Conservation (phyloP, 768 basidiomycete genomes). For the Leccinum rimulosum region DNA sequence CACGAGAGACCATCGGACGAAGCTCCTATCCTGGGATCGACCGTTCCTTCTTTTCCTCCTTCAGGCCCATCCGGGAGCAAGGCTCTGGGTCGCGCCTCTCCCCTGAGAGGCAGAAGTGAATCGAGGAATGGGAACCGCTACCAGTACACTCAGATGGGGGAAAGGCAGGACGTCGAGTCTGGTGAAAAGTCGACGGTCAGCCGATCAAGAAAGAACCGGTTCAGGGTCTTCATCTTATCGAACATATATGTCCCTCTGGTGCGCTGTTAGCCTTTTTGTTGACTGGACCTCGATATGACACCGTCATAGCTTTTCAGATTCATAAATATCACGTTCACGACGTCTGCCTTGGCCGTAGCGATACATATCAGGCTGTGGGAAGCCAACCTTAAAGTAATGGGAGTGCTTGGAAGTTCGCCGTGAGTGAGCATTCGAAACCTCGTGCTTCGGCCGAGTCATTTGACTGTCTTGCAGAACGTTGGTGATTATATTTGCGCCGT, state of each 20-base stretch:
- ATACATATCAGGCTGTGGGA: conserved; percentile 70
- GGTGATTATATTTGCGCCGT: conserved; percentile 81
- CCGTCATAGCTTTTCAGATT: conserved; percentile 70
- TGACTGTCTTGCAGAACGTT: conserved; percentile 50
- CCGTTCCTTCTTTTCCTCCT: conserved; percentile 28
- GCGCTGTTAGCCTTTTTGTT: conserved; percentile 22
- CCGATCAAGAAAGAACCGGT: conserved; percentile 42
- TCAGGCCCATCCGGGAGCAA: conserved; percentile 54
- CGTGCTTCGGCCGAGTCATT: neutral
- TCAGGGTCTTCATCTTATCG: conserved; percentile 66
- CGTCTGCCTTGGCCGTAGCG: conserved; percentile 75
- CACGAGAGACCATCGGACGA: conserved; percentile 22
- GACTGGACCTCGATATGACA: conserved; percentile 9
- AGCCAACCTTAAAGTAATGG: conserved; percentile 46
- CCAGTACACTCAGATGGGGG: conserved; percentile 18
- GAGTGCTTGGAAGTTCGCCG: conserved; percentile 82
- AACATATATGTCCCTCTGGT: conserved; percentile 82
- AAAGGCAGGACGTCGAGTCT: conserved; percentile 27
- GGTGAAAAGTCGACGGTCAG: conserved; percentile 28
- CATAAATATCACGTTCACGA: conserved; percentile 80
- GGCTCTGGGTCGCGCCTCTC: conserved; percentile 67
- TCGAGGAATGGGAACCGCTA: conserved; percentile 8
- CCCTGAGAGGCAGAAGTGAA: conserved; percentile 40
- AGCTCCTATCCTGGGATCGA: conserved; percentile 24
- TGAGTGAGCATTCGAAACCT: conserved; percentile 35